Percentiles rank a stretch among this genome's conserved stretches.
phyloP scores from a whole-genome alignment of 1,139 yeast genomes.

The Kodamaea fungicola region DNA sequence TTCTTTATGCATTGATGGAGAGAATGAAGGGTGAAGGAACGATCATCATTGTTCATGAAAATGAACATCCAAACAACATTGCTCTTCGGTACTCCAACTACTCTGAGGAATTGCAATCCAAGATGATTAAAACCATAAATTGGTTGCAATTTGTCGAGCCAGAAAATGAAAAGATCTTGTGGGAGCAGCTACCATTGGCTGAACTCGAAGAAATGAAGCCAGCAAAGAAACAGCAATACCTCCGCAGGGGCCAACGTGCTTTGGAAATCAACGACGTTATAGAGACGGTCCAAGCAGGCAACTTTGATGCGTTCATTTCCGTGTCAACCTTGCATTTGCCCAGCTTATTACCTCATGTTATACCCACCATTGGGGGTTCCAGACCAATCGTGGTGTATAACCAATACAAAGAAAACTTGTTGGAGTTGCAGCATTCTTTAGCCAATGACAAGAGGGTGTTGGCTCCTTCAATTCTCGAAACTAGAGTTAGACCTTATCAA shows the following conservation, averaged over 20 bases:
- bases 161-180: slow-evolving; percentile 51
- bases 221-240: slow-evolving; percentile 62
- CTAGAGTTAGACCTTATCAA: slow-evolving; percentile 83
- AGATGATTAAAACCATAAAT: slow-evolving; percentile 66
- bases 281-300: slow-evolving; percentile 43
- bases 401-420: slow-evolving; percentile 74
- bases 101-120: slow-evolving; percentile 47
- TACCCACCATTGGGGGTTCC: slow-evolving; percentile 78
- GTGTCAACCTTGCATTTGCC: slow-evolving; percentile 73
- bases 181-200: slow-evolving; percentile 48
- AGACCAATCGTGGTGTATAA: slow-evolving; percentile 81
- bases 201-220: slow-evolving; percentile 56
- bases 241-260: slow-evolving; percentile 60
- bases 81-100: slow-evolving; percentile 66
- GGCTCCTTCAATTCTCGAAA: slow-evolving; percentile 81
- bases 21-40: slow-evolving; percentile 84
- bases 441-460: slow-evolving; percentile 65
- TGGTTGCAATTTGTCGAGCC: slow-evolving; percentile 84
- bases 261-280: slow-evolving; percentile 52
- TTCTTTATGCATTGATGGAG: slow-evolving; percentile 81
- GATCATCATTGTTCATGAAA: slow-evolving; percentile 78
- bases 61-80: slow-evolving; percentile 84
- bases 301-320: slow-evolving; percentile 75
- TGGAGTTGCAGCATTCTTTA: slow-evolving; percentile 68
- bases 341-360: slow-evolving; percentile 56